Base-by-base conservation (phyloP, 2,329 filamentous ascomycete species). In the Trichoderma koningiopsis region DNA sequence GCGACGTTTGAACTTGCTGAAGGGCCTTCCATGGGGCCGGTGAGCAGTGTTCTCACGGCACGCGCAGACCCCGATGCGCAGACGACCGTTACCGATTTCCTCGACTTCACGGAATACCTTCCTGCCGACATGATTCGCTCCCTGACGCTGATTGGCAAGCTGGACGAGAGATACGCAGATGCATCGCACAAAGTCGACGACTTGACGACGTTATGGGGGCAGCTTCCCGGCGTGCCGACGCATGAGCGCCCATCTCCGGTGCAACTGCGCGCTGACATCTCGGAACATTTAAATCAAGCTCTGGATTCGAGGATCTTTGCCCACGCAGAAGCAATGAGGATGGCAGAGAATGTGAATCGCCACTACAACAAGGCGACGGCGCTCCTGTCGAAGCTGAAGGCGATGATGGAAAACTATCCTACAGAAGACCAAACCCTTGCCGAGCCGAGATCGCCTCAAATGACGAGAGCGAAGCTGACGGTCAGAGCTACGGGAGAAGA, bases 91-190 rank as follows among this genome's bases (percentile, higher is more conserved):
- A 90, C 87, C 70, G 89, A 91, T 77, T 91, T 90, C 76, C 86
- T 91, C 77, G 89, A 91, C 76, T 89, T 89, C 72, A 90, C 88
- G 73, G 89, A 92, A 77, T 90, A 91, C 78, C 84, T 91, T 1
- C 88, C 89, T 13, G 87, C 88, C 62, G 89, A 91, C 75, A 86
- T 91, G 74, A 82, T 86, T 71, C 87, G 89, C 69, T 91, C 89
- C 29, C 81, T 91, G 56, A 89, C 87, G 4, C 82, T 91, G 47
- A 89, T 92, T 71, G 86, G 87, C 65, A 85, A 90, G 72, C 87
- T 91, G 65, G 89, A 91, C 77, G 77, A 85, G 72, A 82, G 79
- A 19, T 89, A 91, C 73, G 77, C 80, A n/a, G 80, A 88, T 60
- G 84, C 86, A 8, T 90, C 88, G 14, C 73, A 79, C 65, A 82